phyloP scores from a whole-genome alignment of 2,329 filamentous ascomycete genomes.

The Xylariaceae sp. region DNA sequence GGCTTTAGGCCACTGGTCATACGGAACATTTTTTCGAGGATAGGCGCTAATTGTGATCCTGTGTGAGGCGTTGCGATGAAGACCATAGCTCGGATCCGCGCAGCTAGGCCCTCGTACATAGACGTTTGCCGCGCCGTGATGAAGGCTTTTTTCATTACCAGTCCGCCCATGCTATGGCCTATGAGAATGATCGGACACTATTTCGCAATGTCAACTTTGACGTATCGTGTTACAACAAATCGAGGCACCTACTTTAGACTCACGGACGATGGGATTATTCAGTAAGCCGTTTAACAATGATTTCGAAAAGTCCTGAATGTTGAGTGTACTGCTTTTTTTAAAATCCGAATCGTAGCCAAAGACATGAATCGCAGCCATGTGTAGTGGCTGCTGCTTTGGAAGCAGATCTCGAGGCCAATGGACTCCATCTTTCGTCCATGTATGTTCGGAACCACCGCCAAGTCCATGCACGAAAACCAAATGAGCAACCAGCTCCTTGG shows the following conservation, averaged over 20 bases:
- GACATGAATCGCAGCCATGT: not conserved
- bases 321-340: slow-evolving; percentile 23
- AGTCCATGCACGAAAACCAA: slow-evolving; percentile 41
- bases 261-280: not conserved
- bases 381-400: slow-evolving; percentile 1
- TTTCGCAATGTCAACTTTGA: slow-evolving; percentile 21
- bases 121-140: slow-evolving; percentile 24
- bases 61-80: slow-evolving; percentile 35
- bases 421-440: slow-evolving; percentile 27
- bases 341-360: slow-evolving; percentile 12
- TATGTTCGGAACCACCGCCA: slow-evolving; percentile 37
- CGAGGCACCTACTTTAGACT: not conserved
- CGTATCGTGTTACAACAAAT: not conserved
- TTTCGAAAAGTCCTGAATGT: slow-evolving; percentile 34
- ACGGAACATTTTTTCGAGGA: slow-evolving; percentile 25
- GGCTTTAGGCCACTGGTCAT: slow-evolving; percentile 12
- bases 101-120: slow-evolving; percentile 13
- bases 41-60: slow-evolving; percentile 28
- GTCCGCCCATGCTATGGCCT: slow-evolving; percentile 36
- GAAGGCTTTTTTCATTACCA: slow-evolving; percentile 35
- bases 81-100: slow-evolving; percentile 24
- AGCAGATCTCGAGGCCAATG: slow-evolving; percentile 11
- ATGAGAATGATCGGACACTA: slow-evolving; percentile 29
- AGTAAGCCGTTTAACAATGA: slow-evolving; percentile 23
- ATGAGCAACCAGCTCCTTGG: slow-evolving; percentile 13